Conservation (phyloP, 306 rosid species). For the Adenanthera pavonina region DNA sequence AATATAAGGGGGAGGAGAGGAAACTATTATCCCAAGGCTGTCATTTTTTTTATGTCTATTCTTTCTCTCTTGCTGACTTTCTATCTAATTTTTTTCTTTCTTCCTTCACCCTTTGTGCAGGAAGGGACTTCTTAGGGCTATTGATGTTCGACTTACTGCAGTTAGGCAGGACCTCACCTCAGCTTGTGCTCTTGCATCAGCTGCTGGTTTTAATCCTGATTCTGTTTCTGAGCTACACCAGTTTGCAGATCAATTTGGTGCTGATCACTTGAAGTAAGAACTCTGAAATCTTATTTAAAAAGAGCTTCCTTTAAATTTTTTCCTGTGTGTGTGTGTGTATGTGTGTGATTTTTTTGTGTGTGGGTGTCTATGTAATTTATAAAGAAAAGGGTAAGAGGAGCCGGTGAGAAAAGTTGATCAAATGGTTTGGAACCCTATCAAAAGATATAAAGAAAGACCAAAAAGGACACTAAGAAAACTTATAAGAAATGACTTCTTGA, state of each 20-base stretch:
- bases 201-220: slow-evolving; percentile 66
- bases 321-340: too few relatives aligned
- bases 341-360: too few relatives aligned
- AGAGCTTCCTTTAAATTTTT: background rate
- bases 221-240: slow-evolving; percentile 60
- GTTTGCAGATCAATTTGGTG: slow-evolving; percentile 69
- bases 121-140: slow-evolving; percentile 73
- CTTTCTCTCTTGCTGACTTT: background rate
- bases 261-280: slow-evolving; percentile 64
- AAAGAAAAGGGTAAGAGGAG: too few relatives aligned
- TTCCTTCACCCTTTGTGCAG: slow-evolving; percentile 38
- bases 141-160: slow-evolving; percentile 65
- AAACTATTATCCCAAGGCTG: background rate
- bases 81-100: background rate
- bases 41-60: background rate
- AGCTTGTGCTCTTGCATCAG: slow-evolving; percentile 67
- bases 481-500: too few relatives aligned
- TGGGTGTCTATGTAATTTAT: too few relatives aligned
- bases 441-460: too few relatives aligned
- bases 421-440: too few relatives aligned
- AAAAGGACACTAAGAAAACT: too few relatives aligned
- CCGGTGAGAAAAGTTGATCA: too few relatives aligned
- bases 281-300: slow-evolving; percentile 32
- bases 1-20: background rate
- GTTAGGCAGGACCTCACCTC: slow-evolving; percentile 66